Conservation (phyloP, 805 yeast genomes). For the Kodamaea laetipori region DNA sequence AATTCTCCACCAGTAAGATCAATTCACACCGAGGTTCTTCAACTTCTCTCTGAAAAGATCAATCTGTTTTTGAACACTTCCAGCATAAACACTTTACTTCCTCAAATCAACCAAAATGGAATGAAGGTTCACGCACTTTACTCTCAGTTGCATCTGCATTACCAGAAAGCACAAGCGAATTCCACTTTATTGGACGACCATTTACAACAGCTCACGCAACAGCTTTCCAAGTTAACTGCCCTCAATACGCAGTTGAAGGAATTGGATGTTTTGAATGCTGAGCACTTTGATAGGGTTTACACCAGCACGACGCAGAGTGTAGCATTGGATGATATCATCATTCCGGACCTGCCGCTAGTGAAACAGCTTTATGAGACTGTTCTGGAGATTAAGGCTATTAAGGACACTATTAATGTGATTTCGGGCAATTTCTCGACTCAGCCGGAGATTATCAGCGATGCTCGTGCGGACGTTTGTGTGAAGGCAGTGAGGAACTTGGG, state of each 20-base stretch:
- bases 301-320: conserved; percentile 17
- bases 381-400: conserved; percentile 68
- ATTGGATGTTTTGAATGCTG: conserved; percentile 28
- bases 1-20: conserved; percentile 4
- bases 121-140: conserved; percentile 30
- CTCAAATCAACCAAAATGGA: conserved; percentile 12
- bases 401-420: conserved; percentile 63
- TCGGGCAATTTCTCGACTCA: conserved; percentile 47
- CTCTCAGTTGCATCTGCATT: conserved; percentile 37
- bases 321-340: conserved; percentile 36
- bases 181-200: conserved; percentile 33
- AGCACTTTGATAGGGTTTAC: conserved; percentile 21
- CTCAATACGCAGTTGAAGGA: conserved; percentile 29
- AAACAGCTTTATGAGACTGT: conserved; percentile 62
- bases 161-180: conserved; percentile 40
- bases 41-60: conserved; percentile 10
- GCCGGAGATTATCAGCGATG: conserved; percentile 37
- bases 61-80: conserved; percentile 4
- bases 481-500: conserved; percentile 39
- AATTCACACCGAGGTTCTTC: conserved; percentile 9
- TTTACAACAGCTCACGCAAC: conserved; percentile 29
- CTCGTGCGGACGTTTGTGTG: conserved; percentile 35
- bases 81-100: conserved; percentile 6
- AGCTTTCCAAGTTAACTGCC: conserved; percentile 23
- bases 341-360: conserved; percentile 42